These are phyloP conservation scores for Linnemannia elongata DNA, from an alignment of 192 early-diverging fungal genomes.

Conservation along the genomic window DNA sequence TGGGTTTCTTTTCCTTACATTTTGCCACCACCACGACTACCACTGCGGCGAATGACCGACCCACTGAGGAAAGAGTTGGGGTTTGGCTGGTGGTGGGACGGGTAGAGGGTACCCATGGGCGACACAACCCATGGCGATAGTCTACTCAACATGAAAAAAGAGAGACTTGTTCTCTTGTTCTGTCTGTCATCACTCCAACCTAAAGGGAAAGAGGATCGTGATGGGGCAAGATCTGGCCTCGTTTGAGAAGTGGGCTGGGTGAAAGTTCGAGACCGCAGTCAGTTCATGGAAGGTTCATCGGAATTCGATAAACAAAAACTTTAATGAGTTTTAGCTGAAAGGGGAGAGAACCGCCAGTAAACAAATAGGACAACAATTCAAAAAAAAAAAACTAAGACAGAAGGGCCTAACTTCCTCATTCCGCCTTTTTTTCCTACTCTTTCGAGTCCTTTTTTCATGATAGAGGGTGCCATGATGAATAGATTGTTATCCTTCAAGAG, in stretches of 20 bases:
- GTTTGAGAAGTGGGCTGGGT: not conserved
- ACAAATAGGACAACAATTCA: not conserved
- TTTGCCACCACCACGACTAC: not conserved
- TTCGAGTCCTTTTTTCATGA: no score
- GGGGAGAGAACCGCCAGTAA: no score
- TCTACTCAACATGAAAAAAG: not conserved
- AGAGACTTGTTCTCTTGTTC: no score
- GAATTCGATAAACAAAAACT: not conserved
- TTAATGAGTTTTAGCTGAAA: not conserved
- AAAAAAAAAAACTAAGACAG: not conserved
- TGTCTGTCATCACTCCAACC: not conserved
- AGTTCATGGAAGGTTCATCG: not conserved
- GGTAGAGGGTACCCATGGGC: not conserved
- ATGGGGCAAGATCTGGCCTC: not conserved
- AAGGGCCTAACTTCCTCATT: no score
- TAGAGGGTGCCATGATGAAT: no score
- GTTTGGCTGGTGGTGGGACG: not conserved
- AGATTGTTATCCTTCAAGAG: no score
- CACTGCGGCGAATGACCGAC: not conserved
- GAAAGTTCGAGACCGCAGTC: not conserved
- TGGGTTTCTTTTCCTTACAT: not conserved
- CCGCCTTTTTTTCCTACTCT: no score
- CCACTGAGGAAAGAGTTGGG: not conserved
- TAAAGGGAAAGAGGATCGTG: no score
- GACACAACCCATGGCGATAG: not conserved